phyloP scores from a whole-genome alignment of 345 rosid genomes.

The Hibiscus mutabilis region DNA sequence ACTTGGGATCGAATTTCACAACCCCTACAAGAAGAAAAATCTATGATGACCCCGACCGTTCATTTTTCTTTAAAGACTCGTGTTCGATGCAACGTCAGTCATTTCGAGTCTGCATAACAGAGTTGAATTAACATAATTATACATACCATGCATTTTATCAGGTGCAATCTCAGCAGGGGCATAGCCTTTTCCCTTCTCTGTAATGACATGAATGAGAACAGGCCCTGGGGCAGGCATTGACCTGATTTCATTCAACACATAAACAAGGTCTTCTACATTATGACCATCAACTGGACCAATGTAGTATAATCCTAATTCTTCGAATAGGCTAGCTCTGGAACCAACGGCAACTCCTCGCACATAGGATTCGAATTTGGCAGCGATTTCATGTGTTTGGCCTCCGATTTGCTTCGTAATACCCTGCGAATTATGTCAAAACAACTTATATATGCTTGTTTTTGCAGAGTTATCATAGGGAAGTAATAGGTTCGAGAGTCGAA shows the following conservation, averaged over 20 bases:
- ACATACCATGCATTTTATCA: constrained; percentile 47
- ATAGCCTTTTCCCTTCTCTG: constrained; percentile 55
- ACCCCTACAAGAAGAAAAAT: constrained; percentile 24
- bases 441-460: not conserved
- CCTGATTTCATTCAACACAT: constrained; percentile 27
- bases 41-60: not conserved
- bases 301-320: constrained; percentile 42
- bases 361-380: constrained; percentile 25
- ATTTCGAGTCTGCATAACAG: not conserved
- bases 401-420: constrained; percentile 33
- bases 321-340: constrained; percentile 28
- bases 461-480: not conserved
- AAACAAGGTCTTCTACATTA: constrained; percentile 33
- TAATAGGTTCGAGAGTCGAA: not conserved
- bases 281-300: constrained; percentile 51
- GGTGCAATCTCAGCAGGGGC: constrained; percentile 39
- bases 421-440: constrained; percentile 10
- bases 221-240: constrained; percentile 32
- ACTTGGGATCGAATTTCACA: constrained; percentile 36
- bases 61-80: not conserved
- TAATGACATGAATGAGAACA: constrained; percentile 39
- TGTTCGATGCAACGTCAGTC: not conserved
- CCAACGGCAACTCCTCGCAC: constrained; percentile 21
- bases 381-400: constrained; percentile 25
- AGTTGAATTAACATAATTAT: not conserved